Base-by-base conservation (phyloP, 148 eudicot genomes). In the Dianthus caryophyllus region DNA sequence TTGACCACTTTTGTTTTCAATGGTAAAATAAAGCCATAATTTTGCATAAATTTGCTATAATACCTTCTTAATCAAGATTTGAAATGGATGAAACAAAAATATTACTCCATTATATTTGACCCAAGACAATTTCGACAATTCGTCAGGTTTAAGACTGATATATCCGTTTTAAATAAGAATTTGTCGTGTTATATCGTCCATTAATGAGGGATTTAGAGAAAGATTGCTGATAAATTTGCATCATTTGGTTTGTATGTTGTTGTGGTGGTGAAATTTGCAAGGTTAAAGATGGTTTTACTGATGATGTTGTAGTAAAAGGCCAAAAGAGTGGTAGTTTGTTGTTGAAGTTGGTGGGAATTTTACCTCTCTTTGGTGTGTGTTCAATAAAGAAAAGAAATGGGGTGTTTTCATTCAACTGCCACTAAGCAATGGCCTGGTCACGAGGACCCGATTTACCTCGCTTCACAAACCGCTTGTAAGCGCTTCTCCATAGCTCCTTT, bases 381-480 rank as follows among this genome's bases (percentile, higher is more conserved):
- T n/a, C n/a, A n/a, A 21, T 62, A 26, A 27, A 7, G 16, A 0
- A 44, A 15, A 56, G 72, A 79, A 73, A 90, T 90, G 97, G 97
- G 97, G 61, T 90, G 97, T 67, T 85, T 87, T 70, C 78, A 75
- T 18, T 90, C 97, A 61, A 82, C 70, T 1, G 76, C 82, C 30
- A 83, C 70, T 59, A 79, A 57, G 76, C 84, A 76, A 59, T 73
- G 47, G 43, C 88, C 87, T 30, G 91, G 94, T 63, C 79, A 69
- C 27, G 91, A 87, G 76, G 84, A 88, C 48, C 97, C 94, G 0
- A 76, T 79, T 39, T 53, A 31, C 20, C 87, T 90, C 44, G 97
- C 97, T 73, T 85, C 97, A 9, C 82, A 85, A 81, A 90, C 97
- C 48, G 91, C 94, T 78, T 90, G 97, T 90, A 81, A 85, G 97